Evolutionary conservation across 2,329 filamentous ascomycete species (phyloP).

Genomic region (Alternaria arborescens): DNA sequence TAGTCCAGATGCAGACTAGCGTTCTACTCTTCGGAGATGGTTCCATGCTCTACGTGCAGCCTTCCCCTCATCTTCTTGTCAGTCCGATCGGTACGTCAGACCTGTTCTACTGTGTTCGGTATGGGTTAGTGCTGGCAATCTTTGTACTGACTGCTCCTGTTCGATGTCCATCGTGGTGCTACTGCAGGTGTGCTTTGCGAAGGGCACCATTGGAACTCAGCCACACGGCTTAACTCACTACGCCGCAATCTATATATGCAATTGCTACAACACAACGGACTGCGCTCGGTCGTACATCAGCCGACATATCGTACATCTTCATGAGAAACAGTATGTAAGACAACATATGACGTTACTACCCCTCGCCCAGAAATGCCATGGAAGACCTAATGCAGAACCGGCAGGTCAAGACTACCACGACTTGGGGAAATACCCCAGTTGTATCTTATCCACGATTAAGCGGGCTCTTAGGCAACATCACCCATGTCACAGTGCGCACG

Average conservation of each 20-base stretch:
- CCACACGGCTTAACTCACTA: background rate
- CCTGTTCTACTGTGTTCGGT: background rate
- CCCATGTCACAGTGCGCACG: constrained; percentile 16
- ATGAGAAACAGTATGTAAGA: background rate
- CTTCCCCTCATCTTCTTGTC: constrained; percentile 8
- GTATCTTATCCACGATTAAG: constrained; percentile 18
- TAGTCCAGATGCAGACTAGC: background rate
- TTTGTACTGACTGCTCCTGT: background rate
- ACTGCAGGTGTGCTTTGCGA: background rate
- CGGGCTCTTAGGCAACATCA: constrained; percentile 3
- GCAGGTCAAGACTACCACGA: constrained; percentile 31
- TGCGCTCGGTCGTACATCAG: background rate
- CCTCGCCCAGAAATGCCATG: constrained; percentile 34
- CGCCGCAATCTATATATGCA: background rate
- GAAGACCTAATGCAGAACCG: constrained; percentile 24
- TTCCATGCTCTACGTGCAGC: background rate
- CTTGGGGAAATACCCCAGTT: constrained; percentile 17
- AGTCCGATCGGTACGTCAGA: background rate
- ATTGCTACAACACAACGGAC: background rate
- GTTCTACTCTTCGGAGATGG: background rate
- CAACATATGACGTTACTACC: constrained; percentile 25
- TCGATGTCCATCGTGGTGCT: no score
- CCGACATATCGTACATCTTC: background rate
- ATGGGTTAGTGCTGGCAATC: background rate
- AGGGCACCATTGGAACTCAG: background rate